phyloP scores from a whole-genome alignment of 2,329 filamentous ascomycete species.

The Xylariomycetidae sp. region DNA sequence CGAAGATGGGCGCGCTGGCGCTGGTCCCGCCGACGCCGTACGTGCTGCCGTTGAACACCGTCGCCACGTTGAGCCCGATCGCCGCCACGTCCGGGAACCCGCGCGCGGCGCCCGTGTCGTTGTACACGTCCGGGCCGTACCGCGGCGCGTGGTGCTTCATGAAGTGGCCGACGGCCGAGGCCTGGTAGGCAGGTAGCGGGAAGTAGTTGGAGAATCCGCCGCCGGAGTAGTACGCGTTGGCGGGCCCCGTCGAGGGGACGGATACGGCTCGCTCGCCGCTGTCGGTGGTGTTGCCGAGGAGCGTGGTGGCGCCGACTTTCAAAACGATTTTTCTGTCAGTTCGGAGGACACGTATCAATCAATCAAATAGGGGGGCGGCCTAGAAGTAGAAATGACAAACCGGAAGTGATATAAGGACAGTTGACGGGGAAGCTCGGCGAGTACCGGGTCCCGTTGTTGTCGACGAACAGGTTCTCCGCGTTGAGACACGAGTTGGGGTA shows the following conservation, averaged over 20 bases:
- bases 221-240: slow-evolving; percentile 33
- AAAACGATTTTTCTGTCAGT: too few species aligned
- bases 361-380: background rate
- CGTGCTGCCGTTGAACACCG: slow-evolving; percentile 33
- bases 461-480: slow-evolving; percentile 9
- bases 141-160: slow-evolving; percentile 35
- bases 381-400: slow-evolving; percentile 2
- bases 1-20: slow-evolving; percentile 18
- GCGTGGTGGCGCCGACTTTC: slow-evolving; percentile 13
- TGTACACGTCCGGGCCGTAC: slow-evolving; percentile 40
- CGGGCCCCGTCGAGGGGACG: slow-evolving; percentile 7
- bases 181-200: slow-evolving; percentile 42
- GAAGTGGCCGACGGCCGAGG: slow-evolving; percentile 32
- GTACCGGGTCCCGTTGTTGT: slow-evolving; percentile 14
- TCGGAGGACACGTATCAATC: background rate
- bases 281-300: slow-evolving; percentile 11
- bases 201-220: slow-evolving; percentile 49
- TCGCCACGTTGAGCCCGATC: slow-evolving; percentile 32
- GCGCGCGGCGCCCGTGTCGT: slow-evolving; percentile 38
- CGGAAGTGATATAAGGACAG: slow-evolving; percentile 15
- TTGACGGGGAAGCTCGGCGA: slow-evolving; percentile 15
- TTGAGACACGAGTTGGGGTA: slow-evolving; percentile 18
- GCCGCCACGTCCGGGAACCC: slow-evolving; percentile 45
- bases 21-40: slow-evolving; percentile 19
- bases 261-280: slow-evolving; percentile 14